These are phyloP conservation scores for Penicillium crystallinum DNA, from an alignment of 495 filamentous ascomycete genomes.

Conservation along the genomic window DNA sequence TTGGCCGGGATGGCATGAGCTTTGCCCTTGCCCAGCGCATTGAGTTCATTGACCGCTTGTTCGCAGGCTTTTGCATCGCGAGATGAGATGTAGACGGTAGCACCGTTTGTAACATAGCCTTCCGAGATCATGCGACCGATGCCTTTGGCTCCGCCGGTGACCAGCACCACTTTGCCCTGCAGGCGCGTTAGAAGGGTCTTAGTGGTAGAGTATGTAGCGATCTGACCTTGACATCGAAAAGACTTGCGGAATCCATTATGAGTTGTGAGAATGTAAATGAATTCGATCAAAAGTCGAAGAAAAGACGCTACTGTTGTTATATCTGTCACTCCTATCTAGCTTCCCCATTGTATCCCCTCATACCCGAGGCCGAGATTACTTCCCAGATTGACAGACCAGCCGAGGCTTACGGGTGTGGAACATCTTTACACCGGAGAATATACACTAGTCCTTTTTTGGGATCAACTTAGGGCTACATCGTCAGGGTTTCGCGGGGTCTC, in stretches of 20 bases:
- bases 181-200: conserved; percentile 10
- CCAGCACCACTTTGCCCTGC: conserved; percentile 69
- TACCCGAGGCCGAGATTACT: conserved; percentile 21
- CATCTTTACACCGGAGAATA: conserved; percentile 1
- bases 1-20: conserved; percentile 63
- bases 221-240: conserved; percentile 56
- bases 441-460: conserved; percentile 21
- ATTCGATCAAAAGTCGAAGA: neutral
- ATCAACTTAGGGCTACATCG: conserved; percentile 21
- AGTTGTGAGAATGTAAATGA: neutral
- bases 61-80: conserved; percentile 60
- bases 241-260: conserved; percentile 48
- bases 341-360: conserved; percentile 10
- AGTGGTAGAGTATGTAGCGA: neutral
- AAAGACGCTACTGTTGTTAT: neutral
- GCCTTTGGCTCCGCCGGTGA: conserved; percentile 66
- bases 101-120: conserved; percentile 72
- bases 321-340: conserved; percentile 9
- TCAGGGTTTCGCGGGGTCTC: conserved; percentile 33
- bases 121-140: conserved; percentile 79
- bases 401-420: conserved; percentile 17
- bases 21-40: conserved; percentile 56
- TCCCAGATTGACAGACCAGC: conserved; percentile 1
- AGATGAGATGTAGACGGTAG: conserved; percentile 79
- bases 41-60: conserved; percentile 53